Percentiles rank a stretch among this genome's conserved stretches.
Evolutionary conservation across 2,329 filamentous ascomycete species (phyloP).

Genomic region (Stemphylium vesicarium): DNA sequence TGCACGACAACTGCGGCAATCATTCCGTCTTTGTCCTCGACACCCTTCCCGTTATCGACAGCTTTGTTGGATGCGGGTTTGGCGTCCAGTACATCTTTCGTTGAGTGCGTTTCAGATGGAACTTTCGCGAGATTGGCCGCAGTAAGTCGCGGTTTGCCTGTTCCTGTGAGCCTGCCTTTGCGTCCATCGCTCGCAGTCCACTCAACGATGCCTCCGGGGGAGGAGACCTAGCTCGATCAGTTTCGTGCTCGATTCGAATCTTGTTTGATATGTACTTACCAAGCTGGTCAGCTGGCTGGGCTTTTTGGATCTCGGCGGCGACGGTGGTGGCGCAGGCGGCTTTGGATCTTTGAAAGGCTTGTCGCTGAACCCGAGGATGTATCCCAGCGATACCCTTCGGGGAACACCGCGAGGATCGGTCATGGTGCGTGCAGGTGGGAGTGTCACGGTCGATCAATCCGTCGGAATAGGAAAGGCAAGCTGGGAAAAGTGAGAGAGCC

Average conservation of each 20-base stretch:
- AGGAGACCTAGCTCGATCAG: constrained; percentile 23
- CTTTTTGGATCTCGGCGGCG: constrained; percentile 3
- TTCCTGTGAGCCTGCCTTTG: constrained; percentile 31
- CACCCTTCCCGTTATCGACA: background rate
- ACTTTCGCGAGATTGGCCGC: constrained; percentile 20
- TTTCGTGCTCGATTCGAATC: background rate
- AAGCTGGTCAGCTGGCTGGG: constrained; percentile 20
- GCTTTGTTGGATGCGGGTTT: constrained; percentile 1
- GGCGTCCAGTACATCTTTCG: background rate
- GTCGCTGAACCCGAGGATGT: constrained; percentile 38
- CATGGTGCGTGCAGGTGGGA: constrained; percentile 15
- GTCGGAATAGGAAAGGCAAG: background rate
- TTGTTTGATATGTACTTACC: background rate
- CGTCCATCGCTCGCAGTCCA: constrained; percentile 45
- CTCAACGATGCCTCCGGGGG: constrained; percentile 37
- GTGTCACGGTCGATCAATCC: background rate
- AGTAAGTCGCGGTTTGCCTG: constrained; percentile 22
- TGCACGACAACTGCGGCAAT: too few species aligned
- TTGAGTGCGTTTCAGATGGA: constrained; percentile 10
- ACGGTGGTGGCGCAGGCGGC: constrained; percentile 12
- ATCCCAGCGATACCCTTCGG: constrained; percentile 34
- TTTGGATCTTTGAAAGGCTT: constrained; percentile 38
- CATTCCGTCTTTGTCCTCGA: background rate
- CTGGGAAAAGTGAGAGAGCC: background rate
- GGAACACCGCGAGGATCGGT: constrained; percentile 13